These are phyloP conservation scores for Mycena sp. DNA, from an alignment of 1,284 basidiomycete genomes.

Conservation along the genomic window DNA sequence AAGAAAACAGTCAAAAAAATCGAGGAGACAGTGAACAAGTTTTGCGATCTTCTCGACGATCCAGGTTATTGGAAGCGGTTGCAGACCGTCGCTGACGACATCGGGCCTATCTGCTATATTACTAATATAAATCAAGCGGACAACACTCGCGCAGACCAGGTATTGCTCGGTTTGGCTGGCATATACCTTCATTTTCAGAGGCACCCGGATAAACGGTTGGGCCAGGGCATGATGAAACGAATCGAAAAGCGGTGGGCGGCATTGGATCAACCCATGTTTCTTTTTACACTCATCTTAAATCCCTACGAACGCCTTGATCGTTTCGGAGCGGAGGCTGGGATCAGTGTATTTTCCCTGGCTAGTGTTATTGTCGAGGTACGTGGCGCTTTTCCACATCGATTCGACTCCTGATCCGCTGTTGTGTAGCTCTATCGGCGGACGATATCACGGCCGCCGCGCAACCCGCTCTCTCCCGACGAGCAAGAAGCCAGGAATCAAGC, in stretches of 20 bases:
- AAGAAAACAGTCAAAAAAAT: no score
- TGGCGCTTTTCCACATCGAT: background rate
- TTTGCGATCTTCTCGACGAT: no score
- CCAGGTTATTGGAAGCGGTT: no score
- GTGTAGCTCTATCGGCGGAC: background rate
- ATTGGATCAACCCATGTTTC: constrained; percentile 19
- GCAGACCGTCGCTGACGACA: no score
- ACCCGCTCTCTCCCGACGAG: background rate
- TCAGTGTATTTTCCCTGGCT: constrained; percentile 7
- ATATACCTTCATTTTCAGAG: no score
- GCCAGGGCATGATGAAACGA: no score
- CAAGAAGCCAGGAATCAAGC: background rate
- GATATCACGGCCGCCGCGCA: background rate
- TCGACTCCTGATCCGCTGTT: background rate
- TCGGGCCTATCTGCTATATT: no score
- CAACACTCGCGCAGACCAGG: no score
- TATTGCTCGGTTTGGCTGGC: no score
- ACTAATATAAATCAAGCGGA: no score
- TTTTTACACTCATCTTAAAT: constrained; percentile 18
- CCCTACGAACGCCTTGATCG: constrained; percentile 16
- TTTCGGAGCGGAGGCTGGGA: constrained; percentile 8
- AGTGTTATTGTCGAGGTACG: constrained; percentile 10
- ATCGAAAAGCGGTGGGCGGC: background rate
- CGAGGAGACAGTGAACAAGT: no score
- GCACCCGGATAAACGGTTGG: no score